Evolutionary conservation across 148 eudicot species (phyloP).

Genomic region (Arbutus unedo): DNA sequence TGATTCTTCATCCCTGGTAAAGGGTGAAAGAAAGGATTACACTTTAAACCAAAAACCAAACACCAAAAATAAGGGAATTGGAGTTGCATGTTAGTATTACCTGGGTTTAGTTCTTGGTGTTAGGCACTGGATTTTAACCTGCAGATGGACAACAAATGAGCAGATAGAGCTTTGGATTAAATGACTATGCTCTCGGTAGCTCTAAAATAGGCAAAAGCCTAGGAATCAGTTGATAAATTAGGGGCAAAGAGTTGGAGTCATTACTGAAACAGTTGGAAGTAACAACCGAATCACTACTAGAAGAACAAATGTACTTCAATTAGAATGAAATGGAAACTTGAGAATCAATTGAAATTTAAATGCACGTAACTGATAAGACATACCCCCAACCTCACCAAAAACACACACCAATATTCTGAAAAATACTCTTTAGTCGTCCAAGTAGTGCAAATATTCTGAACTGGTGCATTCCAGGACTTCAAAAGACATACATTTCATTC

Average conservation of each 20-base stretch:
- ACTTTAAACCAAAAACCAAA: neutral
- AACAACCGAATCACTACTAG: neutral
- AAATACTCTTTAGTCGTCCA: neutral
- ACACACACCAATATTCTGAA: neutral
- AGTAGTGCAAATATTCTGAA: neutral
- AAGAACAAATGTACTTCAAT: neutral
- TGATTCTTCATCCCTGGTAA: constrained; percentile 36
- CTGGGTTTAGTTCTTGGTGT: constrained; percentile 53
- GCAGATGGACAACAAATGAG: constrained; percentile 18
- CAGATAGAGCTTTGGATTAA: neutral
- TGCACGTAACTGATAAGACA: neutral
- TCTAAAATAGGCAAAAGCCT: neutral
- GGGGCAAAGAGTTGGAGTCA: neutral
- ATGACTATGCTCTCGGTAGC: neutral
- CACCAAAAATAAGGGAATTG: neutral
- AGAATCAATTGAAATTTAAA: neutral
- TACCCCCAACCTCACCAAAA: neutral
- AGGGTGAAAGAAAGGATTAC: neutral
- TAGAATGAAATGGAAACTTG: neutral
- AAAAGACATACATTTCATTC: neutral
- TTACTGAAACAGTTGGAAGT: neutral
- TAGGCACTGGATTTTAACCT: constrained; percentile 71
- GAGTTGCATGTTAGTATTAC: constrained; percentile 23
- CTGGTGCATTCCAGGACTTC: neutral
- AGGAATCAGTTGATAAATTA: neutral